Evolutionary conservation across 495 filamentous ascomycete species (phyloP).

Genomic region (Elaphomyces granulatus): DNA sequence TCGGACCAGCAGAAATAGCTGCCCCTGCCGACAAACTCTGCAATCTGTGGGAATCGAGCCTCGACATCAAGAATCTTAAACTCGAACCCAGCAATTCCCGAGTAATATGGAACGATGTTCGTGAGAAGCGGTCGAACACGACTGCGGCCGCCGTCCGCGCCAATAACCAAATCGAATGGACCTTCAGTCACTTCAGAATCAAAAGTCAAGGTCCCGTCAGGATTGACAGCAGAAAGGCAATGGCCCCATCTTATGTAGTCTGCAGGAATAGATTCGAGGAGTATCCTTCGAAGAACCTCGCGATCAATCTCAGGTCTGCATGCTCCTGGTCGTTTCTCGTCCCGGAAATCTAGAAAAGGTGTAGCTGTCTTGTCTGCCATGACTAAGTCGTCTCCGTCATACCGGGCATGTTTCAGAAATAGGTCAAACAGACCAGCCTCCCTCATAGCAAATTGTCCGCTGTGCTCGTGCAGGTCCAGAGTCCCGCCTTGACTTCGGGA

Average conservation of each 20-base stretch:
- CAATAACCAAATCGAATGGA: conserved; percentile 38
- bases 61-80: conserved; percentile 19
- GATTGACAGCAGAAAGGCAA: conserved; percentile 10
- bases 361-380: conserved; percentile 19
- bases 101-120: conserved; percentile 33
- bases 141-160: conserved; percentile 50
- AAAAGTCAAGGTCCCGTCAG: conserved; percentile 11
- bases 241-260: conserved; percentile 16
- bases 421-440: conserved; percentile 35
- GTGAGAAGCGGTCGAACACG: conserved; percentile 35
- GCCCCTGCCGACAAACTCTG: conserved; percentile 30
- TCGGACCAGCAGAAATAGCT: conserved; percentile 29
- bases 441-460: conserved; percentile 37
- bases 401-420: conserved; percentile 29
- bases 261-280: conserved; percentile 15
- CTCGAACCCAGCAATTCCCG: conserved; percentile 29
- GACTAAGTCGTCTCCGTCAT: conserved; percentile 26
- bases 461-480: conserved; percentile 39
- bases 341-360: background rate
- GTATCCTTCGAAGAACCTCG: conserved; percentile 12
- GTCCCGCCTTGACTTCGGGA: conserved; percentile 34
- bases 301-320: conserved; percentile 22
- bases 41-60: conserved; percentile 17
- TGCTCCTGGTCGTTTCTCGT: background rate
- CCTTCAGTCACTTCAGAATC: conserved; percentile 8